Conservation (phyloP, 495 filamentous ascomycete genomes). For the Elasticomyces elasticus region DNA sequence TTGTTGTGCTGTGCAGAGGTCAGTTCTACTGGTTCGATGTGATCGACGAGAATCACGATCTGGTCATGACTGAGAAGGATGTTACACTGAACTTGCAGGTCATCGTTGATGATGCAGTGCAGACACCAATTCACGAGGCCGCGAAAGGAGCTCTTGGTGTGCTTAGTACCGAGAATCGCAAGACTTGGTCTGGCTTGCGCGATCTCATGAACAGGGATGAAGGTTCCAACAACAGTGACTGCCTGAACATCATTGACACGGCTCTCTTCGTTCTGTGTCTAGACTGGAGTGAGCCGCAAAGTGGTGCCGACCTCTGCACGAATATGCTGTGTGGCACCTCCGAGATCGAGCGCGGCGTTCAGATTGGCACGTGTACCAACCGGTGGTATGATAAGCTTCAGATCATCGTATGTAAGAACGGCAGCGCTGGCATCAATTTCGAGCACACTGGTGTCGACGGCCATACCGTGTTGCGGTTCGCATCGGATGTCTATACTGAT, state of each 20-base stretch:
- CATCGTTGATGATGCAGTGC: constrained; percentile 78
- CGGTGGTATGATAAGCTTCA: constrained; percentile 99
- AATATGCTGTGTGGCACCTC: constrained; percentile 98
- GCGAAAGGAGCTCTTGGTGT: constrained; percentile 90
- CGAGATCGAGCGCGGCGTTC: constrained; percentile 82
- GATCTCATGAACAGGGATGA: constrained; percentile 82
- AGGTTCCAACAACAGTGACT: constrained; percentile 88
- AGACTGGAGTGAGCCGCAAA: constrained; percentile 79
- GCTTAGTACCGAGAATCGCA: constrained; percentile 90
- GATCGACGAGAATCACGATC: constrained; percentile 81
- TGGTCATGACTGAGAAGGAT: constrained; percentile 97
- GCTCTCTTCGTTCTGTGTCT: constrained; percentile 87
- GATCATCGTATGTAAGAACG: constrained; percentile 98
- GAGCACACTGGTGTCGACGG: constrained; percentile 98
- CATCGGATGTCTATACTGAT: constrained; percentile 93
- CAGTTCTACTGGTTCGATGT: constrained; percentile 99
- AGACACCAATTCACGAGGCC: constrained; percentile 84
- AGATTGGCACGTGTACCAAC: constrained; percentile 96
- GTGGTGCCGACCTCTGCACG: constrained; percentile 70
- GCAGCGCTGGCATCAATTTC: constrained; percentile 96
- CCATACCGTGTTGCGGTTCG: constrained; percentile 92
- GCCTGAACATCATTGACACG: constrained; percentile 85
- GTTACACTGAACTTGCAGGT: constrained; percentile 85
- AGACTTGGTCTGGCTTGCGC: constrained; percentile 83
- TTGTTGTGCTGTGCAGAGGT: constrained; percentile 89